Base-by-base conservation (phyloP, 371 early-diverging fungal genomes). In the Apophysomyces elegans region DNA sequence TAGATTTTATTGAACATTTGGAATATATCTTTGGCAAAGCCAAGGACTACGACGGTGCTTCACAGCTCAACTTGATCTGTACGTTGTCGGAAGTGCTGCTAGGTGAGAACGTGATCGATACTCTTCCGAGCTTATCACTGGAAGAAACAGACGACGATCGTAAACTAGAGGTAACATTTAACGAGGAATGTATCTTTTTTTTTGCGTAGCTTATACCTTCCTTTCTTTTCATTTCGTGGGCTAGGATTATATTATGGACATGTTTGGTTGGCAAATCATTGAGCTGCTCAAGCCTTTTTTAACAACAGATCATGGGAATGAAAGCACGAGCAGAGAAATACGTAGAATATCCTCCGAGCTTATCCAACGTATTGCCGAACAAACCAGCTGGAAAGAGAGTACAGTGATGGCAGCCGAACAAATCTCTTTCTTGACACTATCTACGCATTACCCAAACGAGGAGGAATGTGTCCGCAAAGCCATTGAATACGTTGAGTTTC, bases 401-500 rank as follows among this genome's bases (percentile, higher is more conserved):
- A 32, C n/a, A 18, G 35, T 69, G 38, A 41, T 69, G 11, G 65
- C 56, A 0, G 18, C 21, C 14, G 69, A 65, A 35, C 37, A 69
- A 11, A 62, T 69, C 50, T 57, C 62, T 56, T 6, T 65, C 50
- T 35, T 69, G 32, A 43, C 61, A 14, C 65, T 62, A 65, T 16
- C 39, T 3, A 58, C 32, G 21, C 11, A 39, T 16, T 37, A 26
- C 12, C 16, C 56, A 7, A 44, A 69, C 44, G 61, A 62, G 18
- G 62, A 61, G 18, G 37, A 47, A 11, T 50, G 43, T 26, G 56
- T 65, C 7, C 39, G 58, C 7, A 26, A 35, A 9, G 32, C 64
- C 9, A 58, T 65, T 32, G 56, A 39, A 14, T 43, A 61, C 13
- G 59, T 61, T 13, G 44, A 65, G 3, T 64, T 59, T 46, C 58